Percentiles rank a stretch among this genome's conserved stretches.
phyloP scores from a whole-genome alignment of 106 monocot genomes.

The Dioscorea zingiberensis region DNA sequence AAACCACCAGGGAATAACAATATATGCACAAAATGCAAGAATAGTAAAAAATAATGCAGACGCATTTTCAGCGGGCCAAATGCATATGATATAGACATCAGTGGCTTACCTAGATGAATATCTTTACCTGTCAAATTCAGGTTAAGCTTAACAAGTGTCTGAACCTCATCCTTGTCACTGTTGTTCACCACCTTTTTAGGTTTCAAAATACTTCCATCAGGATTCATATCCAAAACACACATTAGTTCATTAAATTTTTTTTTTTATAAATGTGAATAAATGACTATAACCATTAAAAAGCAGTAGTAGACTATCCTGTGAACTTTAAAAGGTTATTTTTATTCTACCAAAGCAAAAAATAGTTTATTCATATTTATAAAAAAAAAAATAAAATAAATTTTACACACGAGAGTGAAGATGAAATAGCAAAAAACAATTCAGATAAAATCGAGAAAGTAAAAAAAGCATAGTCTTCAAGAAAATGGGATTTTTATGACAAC shows the following conservation, averaged over 20 bases:
- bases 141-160: conserved; percentile 56
- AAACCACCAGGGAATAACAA: too few relatives aligned
- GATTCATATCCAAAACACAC: neutral
- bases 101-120: conserved; percentile 32
- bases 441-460: neutral
- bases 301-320: neutral
- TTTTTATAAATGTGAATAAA: too few relatives aligned
- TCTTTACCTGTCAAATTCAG: conserved; percentile 35
- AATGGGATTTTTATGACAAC: neutral
- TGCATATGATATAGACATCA: too few relatives aligned
- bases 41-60: too few relatives aligned
- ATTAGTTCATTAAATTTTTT: too few relatives aligned
- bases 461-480: neutral
- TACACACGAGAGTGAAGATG: too few relatives aligned
- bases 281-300: too few relatives aligned
- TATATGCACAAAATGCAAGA: too few relatives aligned
- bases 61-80: too few relatives aligned
- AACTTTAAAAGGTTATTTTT: neutral
- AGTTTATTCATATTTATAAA: too few relatives aligned
- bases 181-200: neutral
- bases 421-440: neutral
- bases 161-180: conserved; percentile 45
- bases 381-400: too few relatives aligned
- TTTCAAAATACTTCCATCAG: conserved; percentile 4
- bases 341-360: neutral